Evolutionary conservation across 371 early-diverging fungal species (phyloP).

Genomic region (Batkoa obscura): DNA sequence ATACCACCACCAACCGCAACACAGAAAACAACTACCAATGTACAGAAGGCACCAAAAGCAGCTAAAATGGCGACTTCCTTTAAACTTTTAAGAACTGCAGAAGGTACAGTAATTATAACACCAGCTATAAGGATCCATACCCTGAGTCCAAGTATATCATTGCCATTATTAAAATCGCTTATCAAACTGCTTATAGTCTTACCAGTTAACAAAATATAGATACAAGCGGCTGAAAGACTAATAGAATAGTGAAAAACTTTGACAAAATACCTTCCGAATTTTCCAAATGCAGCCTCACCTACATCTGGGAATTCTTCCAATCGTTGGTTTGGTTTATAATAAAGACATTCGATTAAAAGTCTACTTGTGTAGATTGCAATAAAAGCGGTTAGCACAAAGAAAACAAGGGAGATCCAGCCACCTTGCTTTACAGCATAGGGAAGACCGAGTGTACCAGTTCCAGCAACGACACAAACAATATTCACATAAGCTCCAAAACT

Average conservation of each 20-base stretch:
- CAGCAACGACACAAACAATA: conserved; percentile 9
- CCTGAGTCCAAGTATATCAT: conserved; percentile 15
- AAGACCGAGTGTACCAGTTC: conserved; percentile 9
- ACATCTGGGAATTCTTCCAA: conserved; percentile 34
- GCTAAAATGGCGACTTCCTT: conserved; percentile 8
- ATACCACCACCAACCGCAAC: not conserved
- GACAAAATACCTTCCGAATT: conserved; percentile 29
- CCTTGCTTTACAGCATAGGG: conserved; percentile 8
- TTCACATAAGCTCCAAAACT: conserved; percentile 4
- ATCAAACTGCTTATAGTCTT: no score
- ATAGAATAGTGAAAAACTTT: conserved; percentile 41
- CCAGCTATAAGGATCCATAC: conserved; percentile 7
- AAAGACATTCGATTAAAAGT: conserved; percentile 35
- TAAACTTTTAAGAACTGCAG: conserved; percentile 5
- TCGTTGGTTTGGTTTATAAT: conserved; percentile 20
- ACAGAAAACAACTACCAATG: conserved; percentile 24
- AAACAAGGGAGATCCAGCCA: conserved; percentile 6
- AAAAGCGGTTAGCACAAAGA: conserved; percentile 3
- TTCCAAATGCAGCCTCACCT: conserved; percentile 42
- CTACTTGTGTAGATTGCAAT: not conserved
- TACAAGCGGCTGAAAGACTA: conserved; percentile 46
- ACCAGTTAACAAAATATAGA: conserved; percentile 59
- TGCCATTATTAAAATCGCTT: conserved; percentile 36
- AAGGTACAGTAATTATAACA: conserved; percentile 6
- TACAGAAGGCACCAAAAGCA: conserved; percentile 25